These are phyloP conservation scores for Fragaria nilgerrensis DNA, from an alignment of 306 rosid genomes.

Conservation along the genomic window DNA sequence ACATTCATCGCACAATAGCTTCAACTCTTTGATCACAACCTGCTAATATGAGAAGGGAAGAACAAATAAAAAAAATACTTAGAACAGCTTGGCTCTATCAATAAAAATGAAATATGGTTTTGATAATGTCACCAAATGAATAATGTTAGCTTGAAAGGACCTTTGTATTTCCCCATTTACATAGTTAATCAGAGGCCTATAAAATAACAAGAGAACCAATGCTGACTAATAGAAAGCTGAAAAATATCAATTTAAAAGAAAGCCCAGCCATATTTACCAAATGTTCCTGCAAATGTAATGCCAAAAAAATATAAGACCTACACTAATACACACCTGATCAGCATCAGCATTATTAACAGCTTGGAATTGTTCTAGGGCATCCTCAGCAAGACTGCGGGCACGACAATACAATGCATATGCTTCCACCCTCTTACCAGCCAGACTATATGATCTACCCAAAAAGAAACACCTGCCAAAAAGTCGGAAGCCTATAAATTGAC, in stretches of 20 bases:
- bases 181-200: neutral
- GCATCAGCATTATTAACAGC: constrained; percentile 23
- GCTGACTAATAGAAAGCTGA: neutral
- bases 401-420: constrained; percentile 76
- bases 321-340: constrained; percentile 32
- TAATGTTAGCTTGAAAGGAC: neutral
- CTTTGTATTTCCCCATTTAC: neutral
- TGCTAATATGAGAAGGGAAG: constrained; percentile 10
- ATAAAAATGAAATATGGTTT: neutral
- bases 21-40: constrained; percentile 46
- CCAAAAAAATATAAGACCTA: neutral
- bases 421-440: constrained; percentile 90
- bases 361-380: constrained; percentile 34
- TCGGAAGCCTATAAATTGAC: constrained; percentile 7
- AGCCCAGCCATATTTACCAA: neutral
- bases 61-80: neutral
- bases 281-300: neutral
- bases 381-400: constrained; percentile 58
- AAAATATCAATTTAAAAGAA: neutral
- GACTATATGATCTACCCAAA: constrained; percentile 83
- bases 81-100: neutral
- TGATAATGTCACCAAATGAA: neutral
- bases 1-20: constrained; percentile 43
- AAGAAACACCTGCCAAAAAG: constrained; percentile 77
- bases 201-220: neutral